phyloP scores from a whole-genome alignment of 306 rosid species.

The Crotalaria pallida region DNA sequence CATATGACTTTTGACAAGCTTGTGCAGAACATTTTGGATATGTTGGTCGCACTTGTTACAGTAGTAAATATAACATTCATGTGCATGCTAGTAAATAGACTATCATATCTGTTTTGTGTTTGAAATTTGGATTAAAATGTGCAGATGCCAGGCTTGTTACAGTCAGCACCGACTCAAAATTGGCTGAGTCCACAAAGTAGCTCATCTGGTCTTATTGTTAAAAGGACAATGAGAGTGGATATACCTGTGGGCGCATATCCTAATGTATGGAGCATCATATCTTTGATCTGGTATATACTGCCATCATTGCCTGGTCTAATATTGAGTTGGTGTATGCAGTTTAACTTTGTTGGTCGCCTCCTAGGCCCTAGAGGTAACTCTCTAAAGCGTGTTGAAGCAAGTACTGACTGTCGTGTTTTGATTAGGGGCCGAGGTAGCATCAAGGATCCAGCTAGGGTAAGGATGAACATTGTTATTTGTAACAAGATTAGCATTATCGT shows the following conservation, averaged over 20 bases:
- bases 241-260: conserved; percentile 83
- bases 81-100: conserved; percentile 21
- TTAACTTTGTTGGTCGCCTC: conserved; percentile 94
- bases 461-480: conserved; percentile 15
- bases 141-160: conserved; percentile 80
- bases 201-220: conserved; percentile 82
- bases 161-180: conserved; percentile 60
- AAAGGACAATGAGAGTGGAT: conserved; percentile 91
- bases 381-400: conserved; percentile 94
- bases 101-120: conserved; percentile 9
- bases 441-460: conserved; percentile 87
- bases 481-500: background rate
- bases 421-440: conserved; percentile 99
- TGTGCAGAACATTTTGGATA: conserved; percentile 21
- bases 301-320: conserved; percentile 19
- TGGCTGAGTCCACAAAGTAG: conserved; percentile 78
- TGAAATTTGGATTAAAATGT: conserved; percentile 36
- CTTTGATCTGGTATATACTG: background rate
- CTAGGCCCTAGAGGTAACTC: conserved; percentile 99
- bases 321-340: conserved; percentile 45
- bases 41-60: conserved; percentile 20
- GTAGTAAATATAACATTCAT: conserved; percentile 19
- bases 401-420: conserved; percentile 91
- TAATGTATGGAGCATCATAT: conserved; percentile 41
- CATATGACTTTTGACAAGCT: conserved; percentile 23